Evolutionary conservation across 345 rosid species (phyloP), one percentile per base, ranked within the genome.

Genomic region (Pelargonium nanum): DNA sequence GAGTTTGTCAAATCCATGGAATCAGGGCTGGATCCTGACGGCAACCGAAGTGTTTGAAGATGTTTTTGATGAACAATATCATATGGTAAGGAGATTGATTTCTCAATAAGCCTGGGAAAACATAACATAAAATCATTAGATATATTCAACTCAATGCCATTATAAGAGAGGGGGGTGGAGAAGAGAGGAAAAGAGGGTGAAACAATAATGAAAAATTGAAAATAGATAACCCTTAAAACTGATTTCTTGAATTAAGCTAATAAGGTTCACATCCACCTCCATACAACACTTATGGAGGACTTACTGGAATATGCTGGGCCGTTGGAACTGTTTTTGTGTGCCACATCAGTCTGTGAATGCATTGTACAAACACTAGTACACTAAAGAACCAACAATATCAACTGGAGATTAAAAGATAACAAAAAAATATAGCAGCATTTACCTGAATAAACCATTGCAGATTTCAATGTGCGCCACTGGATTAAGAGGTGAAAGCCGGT

Each of bases 391-490:
- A 34, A 34, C 50, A 58, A 12, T n/a, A 45, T 58, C 16, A 0
- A 59, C 23, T 5, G 9, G 1, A 25, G 17, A 62, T 28, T 9
- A 22, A 45, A n/a, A 10, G 32, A 50, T 20, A 22, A 61, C 17
- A 3, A 5, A 45, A 40, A 60, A 22, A 34, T 28, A 51, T 23
- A 23, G 32, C 7, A 51, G 24, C 15, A 69, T 61, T 74, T 71
- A 94, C 99, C 96, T 83, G 64, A 94, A 79, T 74, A 94, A 77
- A 56, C 86, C 85, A 65, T 70, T 70, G 72, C 96, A 90, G 58
- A 94, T 88, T 75, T 81, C 89, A 73, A 65, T 66, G 74, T 94
- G 96, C 17, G 91, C 97, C 79, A 88, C 99, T 1, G 96, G 93
- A 81, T 90, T 88, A 69, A 94, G 86, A 8, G 80, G 77, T 55